phyloP scores from a whole-genome alignment of 2,329 filamentous ascomycete genomes.

The Neofusicoccum cordaticola region DNA sequence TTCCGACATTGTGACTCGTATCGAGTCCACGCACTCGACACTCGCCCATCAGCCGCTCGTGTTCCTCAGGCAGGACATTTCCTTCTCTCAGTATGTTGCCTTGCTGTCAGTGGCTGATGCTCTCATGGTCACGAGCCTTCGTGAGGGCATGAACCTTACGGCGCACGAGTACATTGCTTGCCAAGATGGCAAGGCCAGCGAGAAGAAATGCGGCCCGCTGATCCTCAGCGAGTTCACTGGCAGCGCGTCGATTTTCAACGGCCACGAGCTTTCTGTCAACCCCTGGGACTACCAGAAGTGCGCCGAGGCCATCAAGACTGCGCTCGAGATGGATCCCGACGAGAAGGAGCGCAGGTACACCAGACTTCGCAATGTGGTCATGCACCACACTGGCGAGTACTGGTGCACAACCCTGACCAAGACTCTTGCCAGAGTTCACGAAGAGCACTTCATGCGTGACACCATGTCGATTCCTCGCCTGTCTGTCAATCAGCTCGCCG shows the following conservation, averaged over 20 bases:
- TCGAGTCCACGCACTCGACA: slow-evolving; percentile 88
- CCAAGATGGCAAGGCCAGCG: slow-evolving; percentile 73
- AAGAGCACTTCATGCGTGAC: slow-evolving; percentile 80
- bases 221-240: slow-evolving; percentile 96
- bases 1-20: slow-evolving; percentile 89
- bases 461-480: slow-evolving; percentile 84
- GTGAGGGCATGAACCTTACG: slow-evolving; percentile 96
- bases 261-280: slow-evolving; percentile 81
- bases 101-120: slow-evolving; percentile 85
- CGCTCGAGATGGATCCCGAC: slow-evolving; percentile 73
- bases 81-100: slow-evolving; percentile 89
- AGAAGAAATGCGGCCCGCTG: slow-evolving; percentile 80
- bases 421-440: slow-evolving; percentile 71
- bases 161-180: slow-evolving; percentile 92
- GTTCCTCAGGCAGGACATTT: slow-evolving; percentile 92
- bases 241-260: slow-evolving; percentile 79
- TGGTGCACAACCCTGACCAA: slow-evolving; percentile 79
- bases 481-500: slow-evolving; percentile 62
- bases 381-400: slow-evolving; percentile 76
- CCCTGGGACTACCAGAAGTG: slow-evolving; percentile 93
- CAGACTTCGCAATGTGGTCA: slow-evolving; percentile 69
- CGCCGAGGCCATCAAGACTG: slow-evolving; percentile 78
- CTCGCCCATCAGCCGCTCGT: slow-evolving; percentile 89
- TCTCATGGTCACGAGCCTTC: slow-evolving; percentile 90
- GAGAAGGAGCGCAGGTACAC: slow-evolving; percentile 75